phyloP scores from a whole-genome alignment of 345 rosid species.

The Angophora floribunda region DNA sequence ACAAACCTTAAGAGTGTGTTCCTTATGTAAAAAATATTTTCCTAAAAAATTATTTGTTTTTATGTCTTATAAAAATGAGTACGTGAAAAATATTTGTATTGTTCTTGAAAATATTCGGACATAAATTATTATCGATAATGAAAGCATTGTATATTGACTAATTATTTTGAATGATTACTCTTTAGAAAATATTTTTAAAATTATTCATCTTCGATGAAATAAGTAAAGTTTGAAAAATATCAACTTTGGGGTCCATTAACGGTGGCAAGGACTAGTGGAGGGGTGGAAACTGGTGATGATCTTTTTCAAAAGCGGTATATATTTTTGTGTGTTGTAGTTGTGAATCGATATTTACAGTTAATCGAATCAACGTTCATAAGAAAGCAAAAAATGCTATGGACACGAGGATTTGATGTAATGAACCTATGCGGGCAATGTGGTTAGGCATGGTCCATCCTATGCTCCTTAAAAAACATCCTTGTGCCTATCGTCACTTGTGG shows the following conservation, averaged over 20 bases:
- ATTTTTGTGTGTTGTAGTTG: neutral
- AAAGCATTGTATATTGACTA: fast-evolving
- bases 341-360: neutral
- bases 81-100: neutral
- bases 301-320: neutral
- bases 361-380: neutral
- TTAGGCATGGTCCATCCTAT: neutral
- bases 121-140: neutral
- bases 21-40: neutral
- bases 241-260: neutral
- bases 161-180: fast-evolving
- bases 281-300: neutral
- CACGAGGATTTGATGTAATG: neutral
- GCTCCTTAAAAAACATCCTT: neutral
- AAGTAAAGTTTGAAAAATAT: fast-evolving
- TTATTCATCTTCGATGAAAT: neutral
- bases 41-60: neutral
- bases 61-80: fast-evolving
- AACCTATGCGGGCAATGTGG: too few relatives aligned
- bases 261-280: fast-evolving
- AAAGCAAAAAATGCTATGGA: neutral
- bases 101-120: neutral
- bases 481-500: neutral
- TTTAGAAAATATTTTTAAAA: fast-evolving
- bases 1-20: fast-evolving